Evolutionary conservation across 495 filamentous ascomycete genomes (phyloP).

Genomic region (Talaromyces borbonicus): DNA sequence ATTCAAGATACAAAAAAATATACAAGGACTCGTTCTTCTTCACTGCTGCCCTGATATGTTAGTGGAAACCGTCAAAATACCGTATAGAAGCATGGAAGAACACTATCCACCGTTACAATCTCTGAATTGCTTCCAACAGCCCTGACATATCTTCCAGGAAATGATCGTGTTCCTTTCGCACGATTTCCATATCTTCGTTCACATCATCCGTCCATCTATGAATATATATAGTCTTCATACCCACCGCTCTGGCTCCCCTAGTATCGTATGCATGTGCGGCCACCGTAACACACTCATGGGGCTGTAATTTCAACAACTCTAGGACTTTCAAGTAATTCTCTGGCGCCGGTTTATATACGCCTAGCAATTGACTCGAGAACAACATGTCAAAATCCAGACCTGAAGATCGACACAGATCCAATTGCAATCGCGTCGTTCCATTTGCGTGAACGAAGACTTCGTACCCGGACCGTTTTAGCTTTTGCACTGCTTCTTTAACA

Average conservation of each 20-base stretch:
- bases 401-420: slow-evolving; percentile 39
- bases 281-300: slow-evolving; percentile 41
- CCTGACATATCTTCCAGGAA: slow-evolving; percentile 36
- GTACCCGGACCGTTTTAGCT: slow-evolving; percentile 15
- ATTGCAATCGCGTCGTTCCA: slow-evolving; percentile 43
- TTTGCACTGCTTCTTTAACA: slow-evolving; percentile 21
- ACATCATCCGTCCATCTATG: slow-evolving; percentile 45
- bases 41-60: too few species aligned
- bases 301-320: slow-evolving; percentile 28
- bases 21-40: too few species aligned
- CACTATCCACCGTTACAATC: too few species aligned
- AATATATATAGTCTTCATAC: slow-evolving; percentile 43
- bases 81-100: too few species aligned
- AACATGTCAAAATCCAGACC: slow-evolving; percentile 40
- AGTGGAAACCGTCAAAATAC: too few species aligned
- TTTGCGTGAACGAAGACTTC: slow-evolving; percentile 44
- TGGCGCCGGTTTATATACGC: slow-evolving; percentile 35
- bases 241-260: slow-evolving; percentile 31
- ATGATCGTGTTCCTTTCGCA: slow-evolving; percentile 34
- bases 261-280: slow-evolving; percentile 47
- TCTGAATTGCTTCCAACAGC: slow-evolving; percentile 14
- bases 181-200: slow-evolving; percentile 35
- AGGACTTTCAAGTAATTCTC: slow-evolving; percentile 37
- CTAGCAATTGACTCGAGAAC: slow-evolving; percentile 42
- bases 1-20: too few species aligned